Evolutionary conservation across 2,329 filamentous ascomycete genomes (phyloP).

Genomic region (Dothideomycetidae sp.): DNA sequence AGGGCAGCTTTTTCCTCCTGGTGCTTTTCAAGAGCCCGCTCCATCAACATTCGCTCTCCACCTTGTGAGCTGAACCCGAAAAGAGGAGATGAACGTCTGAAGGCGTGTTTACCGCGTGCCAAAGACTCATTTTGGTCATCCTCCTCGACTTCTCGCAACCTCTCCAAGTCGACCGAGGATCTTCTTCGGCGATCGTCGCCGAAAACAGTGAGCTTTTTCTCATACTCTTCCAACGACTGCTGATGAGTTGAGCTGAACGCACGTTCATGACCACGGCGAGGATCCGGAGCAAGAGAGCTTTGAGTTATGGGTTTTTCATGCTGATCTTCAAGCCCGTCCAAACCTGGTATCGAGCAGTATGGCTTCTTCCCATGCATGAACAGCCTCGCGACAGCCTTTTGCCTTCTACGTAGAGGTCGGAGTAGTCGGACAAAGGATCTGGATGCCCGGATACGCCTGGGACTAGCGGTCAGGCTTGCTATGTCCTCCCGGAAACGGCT

Average conservation of each 20-base stretch:
- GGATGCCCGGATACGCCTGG: too few relatives aligned
- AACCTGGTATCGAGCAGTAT: too few relatives aligned
- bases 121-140: constrained; percentile 14
- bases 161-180: constrained; percentile 13
- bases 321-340: too few relatives aligned
- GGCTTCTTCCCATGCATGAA: too few relatives aligned
- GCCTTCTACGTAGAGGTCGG: too few relatives aligned
- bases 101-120: constrained; percentile 3
- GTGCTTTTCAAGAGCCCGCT: constrained; percentile 20
- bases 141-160: constrained; percentile 13
- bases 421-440: too few relatives aligned
- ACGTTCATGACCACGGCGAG: too few relatives aligned
- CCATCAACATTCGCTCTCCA: constrained; percentile 17
- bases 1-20: constrained; percentile 21
- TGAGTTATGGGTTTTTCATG: background rate
- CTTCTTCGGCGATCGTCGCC: constrained; percentile 20
- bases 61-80: constrained; percentile 1
- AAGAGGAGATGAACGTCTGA: constrained; percentile 14
- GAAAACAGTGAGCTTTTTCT: constrained; percentile 16
- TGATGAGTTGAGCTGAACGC: constrained; percentile 5
- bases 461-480: too few relatives aligned
- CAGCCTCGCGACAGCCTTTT: too few relatives aligned
- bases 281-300: too few relatives aligned
- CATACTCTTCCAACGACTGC: constrained; percentile 18
- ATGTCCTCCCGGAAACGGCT: constrained; percentile 12